Base-by-base conservation (phyloP, 345 rosid genomes). In the Capsella bursapastoris region DNA sequence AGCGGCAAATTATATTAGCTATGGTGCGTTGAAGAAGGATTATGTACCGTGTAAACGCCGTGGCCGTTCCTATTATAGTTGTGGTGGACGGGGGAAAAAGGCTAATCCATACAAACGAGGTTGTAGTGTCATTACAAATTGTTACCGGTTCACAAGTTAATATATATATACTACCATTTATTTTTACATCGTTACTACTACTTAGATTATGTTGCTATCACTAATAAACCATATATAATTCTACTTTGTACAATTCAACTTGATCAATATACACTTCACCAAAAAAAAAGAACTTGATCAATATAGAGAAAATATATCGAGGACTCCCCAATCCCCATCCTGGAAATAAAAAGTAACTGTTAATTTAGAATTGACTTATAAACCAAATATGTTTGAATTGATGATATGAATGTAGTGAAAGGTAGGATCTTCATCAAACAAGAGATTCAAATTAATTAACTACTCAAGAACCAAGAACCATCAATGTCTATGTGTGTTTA, bases 21-120 rank as follows among this genome's bases (percentile, higher is more conserved):
- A 86, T 28, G 41, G 25, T 5, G 83, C 85, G 14, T 51, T 84
- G 37, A 70, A 38, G 59, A 62, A 31, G 43, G 40, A 79, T 48
- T 25, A 41, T 0, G 62, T 78, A 3, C 87, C 87, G 8, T 82
- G 86, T 80, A 72, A 44, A 28, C 57, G 67, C 13, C 80, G 81
- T 7, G 86, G 90, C 6, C 35, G 45, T 1, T 84, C 85, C 10
- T 83, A 84, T 76, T 86, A 86, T 55, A 73, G 55, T 35, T 84
- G 85, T 57, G 72, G 85, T 57, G 72, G 70, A 6, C 12, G 4
- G 10, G 43, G 60, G n/a, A 50, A 38, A 25, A 57, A 0, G 64
- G 83, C 79, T 45, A 85, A 85, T 66, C 84, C 83, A 12, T 85
- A 80, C 34, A 69, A 4, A 9, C 82, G 86, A 57, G 86, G 87